Evolutionary conservation across 805 yeast species (phyloP).

Genomic region (Cyberlindnera saturnus): DNA sequence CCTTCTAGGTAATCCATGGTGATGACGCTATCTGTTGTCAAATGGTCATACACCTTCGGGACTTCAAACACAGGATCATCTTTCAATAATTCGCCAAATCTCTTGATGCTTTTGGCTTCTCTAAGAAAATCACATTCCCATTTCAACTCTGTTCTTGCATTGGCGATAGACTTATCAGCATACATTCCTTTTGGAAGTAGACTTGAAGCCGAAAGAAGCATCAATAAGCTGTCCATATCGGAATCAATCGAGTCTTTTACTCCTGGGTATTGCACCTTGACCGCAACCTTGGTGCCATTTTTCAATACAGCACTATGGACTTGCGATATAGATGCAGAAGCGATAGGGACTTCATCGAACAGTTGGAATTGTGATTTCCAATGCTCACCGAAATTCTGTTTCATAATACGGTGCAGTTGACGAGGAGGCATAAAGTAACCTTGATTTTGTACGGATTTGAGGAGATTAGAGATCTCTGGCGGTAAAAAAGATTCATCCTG

Average conservation of each 20-base stretch:
- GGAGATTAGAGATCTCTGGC: slow-evolving; percentile 70
- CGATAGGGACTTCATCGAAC: slow-evolving; percentile 86
- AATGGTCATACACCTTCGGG: slow-evolving; percentile 72
- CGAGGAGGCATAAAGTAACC: slow-evolving; percentile 96
- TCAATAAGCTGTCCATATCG: slow-evolving; percentile 77
- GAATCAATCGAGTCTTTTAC: slow-evolving; percentile 91
- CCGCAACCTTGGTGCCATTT: slow-evolving; percentile 73
- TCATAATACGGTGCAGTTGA: slow-evolving; percentile 75
- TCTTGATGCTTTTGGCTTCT: slow-evolving; percentile 72
- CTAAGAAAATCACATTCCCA: slow-evolving; percentile 97
- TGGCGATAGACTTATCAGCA: slow-evolving; percentile 85
- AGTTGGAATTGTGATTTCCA: slow-evolving; percentile 72
- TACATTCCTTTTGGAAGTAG: slow-evolving; percentile 88
- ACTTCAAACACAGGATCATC: slow-evolving; percentile 64
- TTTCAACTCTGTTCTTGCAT: slow-evolving; percentile 86
- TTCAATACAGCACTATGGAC: slow-evolving; percentile 79
- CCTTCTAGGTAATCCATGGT: slow-evolving; percentile 91
- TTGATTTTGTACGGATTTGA: slow-evolving; percentile 82
- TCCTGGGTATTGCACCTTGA: slow-evolving; percentile 96
- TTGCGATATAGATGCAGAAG: slow-evolving; percentile 97
- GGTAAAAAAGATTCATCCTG: slow-evolving; percentile 88
- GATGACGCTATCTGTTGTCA: slow-evolving; percentile 76
- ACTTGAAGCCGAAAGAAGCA: slow-evolving; percentile 80
- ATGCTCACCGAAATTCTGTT: slow-evolving; percentile 62
- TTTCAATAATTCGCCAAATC: slow-evolving; percentile 56